Evolutionary conservation across 2,329 filamentous ascomycete genomes (phyloP), one percentile per base, ranked within the genome.

Genomic region (Cadophora gregata): DNA sequence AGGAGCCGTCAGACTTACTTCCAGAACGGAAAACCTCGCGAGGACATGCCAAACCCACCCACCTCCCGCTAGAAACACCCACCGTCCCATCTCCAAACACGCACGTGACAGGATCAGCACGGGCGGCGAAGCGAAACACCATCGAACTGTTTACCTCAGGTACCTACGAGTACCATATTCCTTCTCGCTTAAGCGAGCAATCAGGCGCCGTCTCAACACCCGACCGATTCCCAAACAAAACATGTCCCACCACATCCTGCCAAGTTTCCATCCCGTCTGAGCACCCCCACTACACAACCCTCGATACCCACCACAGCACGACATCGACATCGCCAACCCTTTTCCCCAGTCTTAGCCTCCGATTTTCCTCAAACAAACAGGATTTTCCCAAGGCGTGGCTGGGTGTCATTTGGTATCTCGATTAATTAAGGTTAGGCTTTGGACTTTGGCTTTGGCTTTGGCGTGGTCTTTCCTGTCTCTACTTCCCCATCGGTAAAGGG

Each of bases 241-340:
- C 48, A 51, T 51, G 48, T 51, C n/a, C 48, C 48, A 51, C 25
- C 48, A 51, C 47, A 21, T 19, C 25, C 48, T 25, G 48, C 48
- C 48, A 51, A 51, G 48, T 14, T n/a, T n/a, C n/a, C n/a, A n/a
- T n/a, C n/a, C 9, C 12, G 25, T 51, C 48, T 16, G 4, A 51
- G 48, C 48, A 51, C 47, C 10, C 4, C 19, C 21, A 27, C 47
- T n/a, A n/a, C n/a, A n/a, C n/a, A n/a, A n/a, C n/a, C n/a, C n/a
- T n/a, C n/a, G n/a, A n/a, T n/a, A n/a, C n/a, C n/a, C n/a, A n/a
- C n/a, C n/a, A n/a, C n/a, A 8, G 3, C 48, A 51, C 25, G 24
- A 19, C 12, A 51, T 29, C 24, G 16, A 16, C 16, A 21, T 9
- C 16, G 38, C 38, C 14, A 42, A 33, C 5, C 31, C 36, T 16